Evolutionary conservation across 768 basidiomycete genomes (phyloP).

Genomic region (Cubamyces sp.): DNA sequence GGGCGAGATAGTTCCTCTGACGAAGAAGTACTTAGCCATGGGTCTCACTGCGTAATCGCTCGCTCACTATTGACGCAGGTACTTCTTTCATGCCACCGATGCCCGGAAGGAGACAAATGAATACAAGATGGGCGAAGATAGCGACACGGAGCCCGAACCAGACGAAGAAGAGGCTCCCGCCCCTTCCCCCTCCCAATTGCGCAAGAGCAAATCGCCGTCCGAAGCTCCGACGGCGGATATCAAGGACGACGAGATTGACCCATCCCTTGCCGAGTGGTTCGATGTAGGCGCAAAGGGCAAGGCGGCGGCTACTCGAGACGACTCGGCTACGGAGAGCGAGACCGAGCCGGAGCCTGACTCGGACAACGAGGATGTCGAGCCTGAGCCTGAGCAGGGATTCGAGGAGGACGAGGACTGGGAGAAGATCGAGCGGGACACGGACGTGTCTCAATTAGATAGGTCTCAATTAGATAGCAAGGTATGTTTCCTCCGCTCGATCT

Average conservation of each 20-base stretch:
- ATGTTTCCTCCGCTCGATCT: neutral
- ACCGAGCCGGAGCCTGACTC: conserved; percentile 74
- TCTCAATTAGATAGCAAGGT: conserved; percentile 1
- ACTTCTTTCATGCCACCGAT: conserved; percentile 77
- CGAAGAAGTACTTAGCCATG: conserved; percentile 55
- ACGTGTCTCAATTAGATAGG: neutral
- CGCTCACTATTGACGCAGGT: conserved; percentile 45
- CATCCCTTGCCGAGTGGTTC: conserved; percentile 63
- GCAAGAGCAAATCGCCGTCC: conserved; percentile 10
- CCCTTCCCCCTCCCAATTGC: neutral
- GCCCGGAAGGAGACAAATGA: conserved; percentile 53
- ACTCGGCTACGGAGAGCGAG: conserved; percentile 52
- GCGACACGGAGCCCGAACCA: conserved; percentile 30
- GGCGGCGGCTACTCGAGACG: conserved; percentile 26
- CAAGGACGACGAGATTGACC: conserved; percentile 41
- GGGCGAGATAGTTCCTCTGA: conserved; percentile 59
- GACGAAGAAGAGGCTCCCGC: conserved; percentile 13
- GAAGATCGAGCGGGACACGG: conserved; percentile 23
- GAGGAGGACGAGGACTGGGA: conserved; percentile 47
- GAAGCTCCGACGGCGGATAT: conserved; percentile 27
- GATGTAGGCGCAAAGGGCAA: conserved; percentile 42
- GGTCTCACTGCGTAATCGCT: neutral
- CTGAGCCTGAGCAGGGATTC: conserved; percentile 31
- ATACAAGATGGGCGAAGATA: conserved; percentile 47
- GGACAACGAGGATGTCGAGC: conserved; percentile 59